These are phyloP conservation scores for Glaciozyma antarctica DNA, from an alignment of 768 basidiomycete species.

Conservation along the genomic window DNA sequence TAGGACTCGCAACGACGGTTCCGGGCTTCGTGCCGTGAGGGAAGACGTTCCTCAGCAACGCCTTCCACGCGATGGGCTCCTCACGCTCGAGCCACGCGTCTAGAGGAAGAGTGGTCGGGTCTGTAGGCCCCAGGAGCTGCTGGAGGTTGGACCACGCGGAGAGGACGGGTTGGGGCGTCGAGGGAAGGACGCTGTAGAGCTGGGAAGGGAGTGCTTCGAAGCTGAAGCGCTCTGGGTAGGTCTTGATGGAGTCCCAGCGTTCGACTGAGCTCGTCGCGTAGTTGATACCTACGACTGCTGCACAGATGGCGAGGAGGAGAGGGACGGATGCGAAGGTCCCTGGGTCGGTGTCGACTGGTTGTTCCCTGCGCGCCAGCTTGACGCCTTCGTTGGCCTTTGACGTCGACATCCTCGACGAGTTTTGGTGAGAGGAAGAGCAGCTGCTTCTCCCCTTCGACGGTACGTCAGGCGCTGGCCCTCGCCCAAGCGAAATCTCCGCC, in stretches of 20 bases:
- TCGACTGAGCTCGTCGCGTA: not conserved
- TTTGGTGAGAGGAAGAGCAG: too few relatives aligned
- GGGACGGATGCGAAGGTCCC: not conserved
- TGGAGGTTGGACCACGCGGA: too few relatives aligned
- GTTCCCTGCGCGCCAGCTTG: not conserved
- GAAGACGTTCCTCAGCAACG: constrained; percentile 25
- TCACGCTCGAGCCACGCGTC: constrained; percentile 9
- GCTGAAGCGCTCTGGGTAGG: not conserved
- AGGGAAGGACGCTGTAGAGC: not conserved
- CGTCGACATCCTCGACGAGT: too few relatives aligned
- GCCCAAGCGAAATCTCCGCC: not conserved
- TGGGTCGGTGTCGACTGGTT: not conserved
- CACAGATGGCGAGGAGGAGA: not conserved
- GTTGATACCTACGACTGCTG: not conserved
- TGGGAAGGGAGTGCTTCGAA: not conserved
- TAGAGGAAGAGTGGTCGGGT: constrained; percentile 5
- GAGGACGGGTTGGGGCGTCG: too few relatives aligned
- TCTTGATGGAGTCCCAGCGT: not conserved
- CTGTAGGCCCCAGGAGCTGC: too few relatives aligned
- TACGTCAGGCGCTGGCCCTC: not conserved
- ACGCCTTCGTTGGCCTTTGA: too few relatives aligned
- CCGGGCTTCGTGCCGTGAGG: constrained; percentile 27
- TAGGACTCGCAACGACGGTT: constrained; percentile 30
- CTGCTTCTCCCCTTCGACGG: not conserved
- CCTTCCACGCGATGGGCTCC: constrained; percentile 2